These are phyloP conservation scores for Coffea eugenioides DNA, from an alignment of 257 asterid species.

Conservation along the genomic window DNA sequence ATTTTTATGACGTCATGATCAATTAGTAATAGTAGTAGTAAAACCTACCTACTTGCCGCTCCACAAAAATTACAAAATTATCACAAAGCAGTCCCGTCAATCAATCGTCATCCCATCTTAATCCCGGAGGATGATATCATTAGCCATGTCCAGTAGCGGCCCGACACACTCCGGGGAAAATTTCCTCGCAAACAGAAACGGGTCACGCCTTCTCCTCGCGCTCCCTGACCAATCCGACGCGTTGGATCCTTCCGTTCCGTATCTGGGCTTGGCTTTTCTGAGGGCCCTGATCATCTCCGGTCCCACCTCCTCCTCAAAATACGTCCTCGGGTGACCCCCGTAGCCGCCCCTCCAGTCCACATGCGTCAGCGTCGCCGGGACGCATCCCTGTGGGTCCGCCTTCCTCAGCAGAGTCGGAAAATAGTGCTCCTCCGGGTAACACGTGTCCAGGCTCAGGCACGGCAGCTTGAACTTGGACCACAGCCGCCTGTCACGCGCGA, in stretches of 20 bases:
- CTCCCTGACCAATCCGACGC: conserved; percentile 31
- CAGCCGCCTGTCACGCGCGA: conserved; percentile 48
- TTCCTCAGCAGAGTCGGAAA: conserved; percentile 64
- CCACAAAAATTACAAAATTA: conserved; percentile 1
- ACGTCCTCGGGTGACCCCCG: conserved; percentile 68
- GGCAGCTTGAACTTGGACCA: conserved; percentile 74
- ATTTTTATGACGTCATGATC: neutral
- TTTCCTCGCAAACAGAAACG: conserved; percentile 73
- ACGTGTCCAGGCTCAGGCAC: conserved; percentile 49
- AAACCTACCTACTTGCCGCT: neutral
- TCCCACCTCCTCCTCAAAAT: conserved; percentile 40
- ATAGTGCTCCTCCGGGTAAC: conserved; percentile 89
- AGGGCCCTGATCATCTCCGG: conserved; percentile 42
- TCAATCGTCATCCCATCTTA: conserved; percentile 12
- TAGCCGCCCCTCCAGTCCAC: conserved; percentile 61
- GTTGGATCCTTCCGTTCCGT: conserved; percentile 42
- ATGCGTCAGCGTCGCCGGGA: conserved; percentile 66
- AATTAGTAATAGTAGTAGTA: neutral
- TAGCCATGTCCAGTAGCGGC: conserved; percentile 41
- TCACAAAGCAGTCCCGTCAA: neutral
- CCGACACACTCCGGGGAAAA: conserved; percentile 40
- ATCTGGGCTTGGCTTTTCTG: conserved; percentile 41
- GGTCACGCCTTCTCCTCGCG: conserved; percentile 35
- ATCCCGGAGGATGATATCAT: conserved; percentile 50
- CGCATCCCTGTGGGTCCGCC: conserved; percentile 71